Percentiles rank a stretch among this genome's conserved stretches.
Conservation (phyloP, 371 early-diverging fungal species). For the Mortierella sp. region DNA sequence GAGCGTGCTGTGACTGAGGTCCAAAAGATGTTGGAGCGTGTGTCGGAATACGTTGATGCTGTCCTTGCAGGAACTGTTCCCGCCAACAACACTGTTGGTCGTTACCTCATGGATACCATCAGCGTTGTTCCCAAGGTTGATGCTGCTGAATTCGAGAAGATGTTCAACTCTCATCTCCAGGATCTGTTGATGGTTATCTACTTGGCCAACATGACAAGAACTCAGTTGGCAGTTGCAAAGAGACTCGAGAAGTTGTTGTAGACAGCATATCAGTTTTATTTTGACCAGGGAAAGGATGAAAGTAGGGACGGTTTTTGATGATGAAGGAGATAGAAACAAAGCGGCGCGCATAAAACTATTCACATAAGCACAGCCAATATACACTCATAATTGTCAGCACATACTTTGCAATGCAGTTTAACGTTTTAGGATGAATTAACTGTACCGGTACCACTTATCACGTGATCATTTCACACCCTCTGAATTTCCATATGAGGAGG, state of each 20-base stretch:
- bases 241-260: conserved; percentile 85
- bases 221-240: conserved; percentile 94
- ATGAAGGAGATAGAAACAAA: conserved; percentile 7
- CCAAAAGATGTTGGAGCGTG: conserved; percentile 86
- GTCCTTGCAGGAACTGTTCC: conserved; percentile 80
- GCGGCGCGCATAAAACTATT: conserved; percentile 1
- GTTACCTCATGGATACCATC: conserved; percentile 94
- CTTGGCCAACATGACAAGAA: conserved; percentile 93
- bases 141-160: conserved; percentile 84
- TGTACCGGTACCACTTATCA: too few relatives aligned
- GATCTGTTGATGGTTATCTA: conserved; percentile 96
- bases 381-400: conserved; percentile 9
- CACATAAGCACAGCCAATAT: conserved; percentile 2
- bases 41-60: conserved; percentile 84
- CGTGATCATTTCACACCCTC: background rate
- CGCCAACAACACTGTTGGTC: conserved; percentile 88
- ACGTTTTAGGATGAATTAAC: too few relatives aligned
- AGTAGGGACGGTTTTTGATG: background rate
- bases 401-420: background rate
- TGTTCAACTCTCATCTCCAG: conserved; percentile 93
- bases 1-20: conserved; percentile 84
- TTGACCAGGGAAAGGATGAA: background rate
- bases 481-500: conserved; percentile 6
- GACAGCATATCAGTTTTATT: background rate
- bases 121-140: conserved; percentile 92